A percentile compares a stretch with the other conserved stretches of the same genome.
These are phyloP conservation scores for Penicillium manginii DNA, from an alignment of 495 filamentous ascomycete genomes.

Conservation along the genomic window DNA sequence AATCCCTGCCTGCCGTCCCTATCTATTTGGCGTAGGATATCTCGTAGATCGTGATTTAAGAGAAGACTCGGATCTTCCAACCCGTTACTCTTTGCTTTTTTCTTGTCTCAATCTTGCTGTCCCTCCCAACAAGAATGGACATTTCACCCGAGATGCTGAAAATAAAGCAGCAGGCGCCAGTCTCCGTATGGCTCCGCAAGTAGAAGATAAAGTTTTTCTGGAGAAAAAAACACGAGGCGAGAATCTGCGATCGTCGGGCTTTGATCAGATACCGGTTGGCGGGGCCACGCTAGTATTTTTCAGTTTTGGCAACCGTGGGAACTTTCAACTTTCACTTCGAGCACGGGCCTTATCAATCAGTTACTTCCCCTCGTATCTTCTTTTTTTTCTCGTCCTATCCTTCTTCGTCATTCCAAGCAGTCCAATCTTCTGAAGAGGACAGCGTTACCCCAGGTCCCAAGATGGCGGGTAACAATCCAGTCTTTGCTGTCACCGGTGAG, in stretches of 20 bases:
- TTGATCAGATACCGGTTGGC: slow-evolving; percentile 20
- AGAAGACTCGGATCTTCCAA: not conserved
- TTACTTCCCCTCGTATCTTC: not conserved
- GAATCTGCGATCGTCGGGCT: slow-evolving; percentile 5
- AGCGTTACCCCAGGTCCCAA: not conserved
- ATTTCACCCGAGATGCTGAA: too few relatives aligned
- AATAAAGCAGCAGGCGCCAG: too few relatives aligned
- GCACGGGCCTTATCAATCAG: slow-evolving; percentile 25
- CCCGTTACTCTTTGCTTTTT: slow-evolving; percentile 3
- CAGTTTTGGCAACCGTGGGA: not conserved
- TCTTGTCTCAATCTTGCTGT: not conserved
- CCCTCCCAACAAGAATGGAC: too few relatives aligned
- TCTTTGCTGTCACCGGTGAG: slow-evolving; percentile 32
- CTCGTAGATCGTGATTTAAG: not conserved
- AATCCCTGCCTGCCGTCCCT: not conserved
- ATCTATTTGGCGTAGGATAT: not conserved
- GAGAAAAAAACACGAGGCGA: slow-evolving; percentile 7
- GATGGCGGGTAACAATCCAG: slow-evolving; percentile 17
- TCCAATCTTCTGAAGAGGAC: not conserved
- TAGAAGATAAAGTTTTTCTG: slow-evolving; percentile 3
- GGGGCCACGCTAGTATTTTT: slow-evolving; percentile 22
- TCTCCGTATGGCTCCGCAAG: too few relatives aligned
- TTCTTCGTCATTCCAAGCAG: not conserved
- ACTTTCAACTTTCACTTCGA: not conserved
- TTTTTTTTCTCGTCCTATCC: not conserved